A percentile compares a stretch with the other conserved stretches of the same genome.
Evolutionary conservation across 176 grass and related monocot genomes (phyloP).

Genomic region (Musa acuminata): DNA sequence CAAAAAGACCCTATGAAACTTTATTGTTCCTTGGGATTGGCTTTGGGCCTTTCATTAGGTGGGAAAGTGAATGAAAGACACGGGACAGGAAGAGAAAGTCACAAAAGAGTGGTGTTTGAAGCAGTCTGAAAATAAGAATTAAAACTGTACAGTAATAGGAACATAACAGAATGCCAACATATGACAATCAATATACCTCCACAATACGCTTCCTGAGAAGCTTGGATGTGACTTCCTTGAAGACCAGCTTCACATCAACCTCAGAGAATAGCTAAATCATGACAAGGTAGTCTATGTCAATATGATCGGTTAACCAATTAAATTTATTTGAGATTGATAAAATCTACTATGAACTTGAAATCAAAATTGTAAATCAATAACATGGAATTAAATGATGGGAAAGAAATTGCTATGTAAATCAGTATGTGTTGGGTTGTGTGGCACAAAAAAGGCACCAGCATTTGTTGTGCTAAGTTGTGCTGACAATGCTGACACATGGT

Average conservation of each 20-base stretch:
- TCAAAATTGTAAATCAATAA: not conserved
- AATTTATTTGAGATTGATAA: not conserved
- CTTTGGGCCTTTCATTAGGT: no score
- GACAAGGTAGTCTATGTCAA: conserved; percentile 14
- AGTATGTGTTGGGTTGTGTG: no score
- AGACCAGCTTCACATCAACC: conserved; percentile 97
- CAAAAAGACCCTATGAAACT: no score
- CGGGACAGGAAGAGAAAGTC: no score
- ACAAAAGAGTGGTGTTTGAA: not conserved
- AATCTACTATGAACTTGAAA: not conserved
- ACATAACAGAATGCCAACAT: not conserved
- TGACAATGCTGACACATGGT: no score
- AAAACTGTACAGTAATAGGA: not conserved
- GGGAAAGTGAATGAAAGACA: no score
- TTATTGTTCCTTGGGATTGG: no score
- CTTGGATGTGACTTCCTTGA: conserved; percentile 95
- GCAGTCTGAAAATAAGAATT: not conserved
- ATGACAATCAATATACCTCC: conserved; percentile 42
- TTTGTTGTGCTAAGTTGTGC: no score
- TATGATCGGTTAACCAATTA: not conserved
- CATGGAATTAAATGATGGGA: not conserved
- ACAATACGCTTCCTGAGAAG: conserved; percentile 82
- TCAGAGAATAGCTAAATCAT: conserved; percentile 78
- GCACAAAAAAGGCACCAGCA: no score
- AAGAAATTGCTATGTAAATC: not conserved